Conservation (phyloP, 192 early-diverging fungal genomes). For the Neocallimastix lanati region DNA sequence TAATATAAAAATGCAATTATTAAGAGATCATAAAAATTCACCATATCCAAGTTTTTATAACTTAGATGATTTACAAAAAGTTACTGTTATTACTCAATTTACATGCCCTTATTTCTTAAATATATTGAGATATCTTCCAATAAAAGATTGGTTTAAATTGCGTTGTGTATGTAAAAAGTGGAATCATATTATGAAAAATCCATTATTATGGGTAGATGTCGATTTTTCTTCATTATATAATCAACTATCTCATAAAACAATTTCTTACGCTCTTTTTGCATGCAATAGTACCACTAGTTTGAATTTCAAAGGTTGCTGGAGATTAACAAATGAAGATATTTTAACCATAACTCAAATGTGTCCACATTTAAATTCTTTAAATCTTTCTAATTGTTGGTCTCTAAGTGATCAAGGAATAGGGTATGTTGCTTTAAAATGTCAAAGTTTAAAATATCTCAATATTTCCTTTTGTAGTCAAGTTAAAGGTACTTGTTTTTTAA, state of each 20-base stretch:
- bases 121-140: not conserved
- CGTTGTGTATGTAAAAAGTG: constrained; percentile 7
- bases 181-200: constrained; percentile 10
- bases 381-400: constrained; percentile 30
- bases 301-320: constrained; percentile 18
- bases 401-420: constrained; percentile 23
- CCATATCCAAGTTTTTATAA: not conserved
- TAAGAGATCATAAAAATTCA: not conserved
- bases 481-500: constrained; percentile 16
- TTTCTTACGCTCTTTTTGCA: constrained; percentile 4
- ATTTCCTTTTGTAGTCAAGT: constrained; percentile 30
- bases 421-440: constrained; percentile 8
- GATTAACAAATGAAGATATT: constrained; percentile 16
- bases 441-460: constrained; percentile 11
- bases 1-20: not conserved
- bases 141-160: not conserved
- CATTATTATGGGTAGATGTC: constrained; percentile 12
- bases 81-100: not conserved
- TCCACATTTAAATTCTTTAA: constrained; percentile 15
- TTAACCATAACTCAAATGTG: constrained; percentile 10
- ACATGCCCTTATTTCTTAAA: not conserved
- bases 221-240: constrained; percentile 14
- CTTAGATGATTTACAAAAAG: not conserved
- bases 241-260: constrained; percentile 1
- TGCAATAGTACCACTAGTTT: constrained; percentile 7